Conservation (phyloP, 352 stramenopile species). For the Phytophthora cactorum region DNA sequence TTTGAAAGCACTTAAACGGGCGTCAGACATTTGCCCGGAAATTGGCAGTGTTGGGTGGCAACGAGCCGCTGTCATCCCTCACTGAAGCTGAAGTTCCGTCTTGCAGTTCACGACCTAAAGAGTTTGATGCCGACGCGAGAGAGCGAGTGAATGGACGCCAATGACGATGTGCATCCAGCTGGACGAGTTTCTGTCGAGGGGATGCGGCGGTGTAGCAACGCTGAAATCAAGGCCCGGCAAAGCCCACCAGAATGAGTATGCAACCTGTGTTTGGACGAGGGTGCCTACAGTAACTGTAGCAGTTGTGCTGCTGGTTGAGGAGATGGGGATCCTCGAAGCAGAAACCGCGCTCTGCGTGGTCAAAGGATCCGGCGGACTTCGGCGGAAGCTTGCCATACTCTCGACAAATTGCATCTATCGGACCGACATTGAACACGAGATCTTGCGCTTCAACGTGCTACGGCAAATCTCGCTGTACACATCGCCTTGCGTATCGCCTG, state of each 20-base stretch:
- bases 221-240: conserved; percentile 23
- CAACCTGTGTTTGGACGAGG: conserved; percentile 14
- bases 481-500: conserved; percentile 34
- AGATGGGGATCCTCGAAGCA: conserved; percentile 24
- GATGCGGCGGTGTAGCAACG: conserved; percentile 25
- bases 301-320: conserved; percentile 9
- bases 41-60: conserved; percentile 14
- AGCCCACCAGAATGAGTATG: conserved; percentile 32
- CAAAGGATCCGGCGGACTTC: conserved; percentile 16
- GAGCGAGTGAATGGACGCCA: conserved; percentile 7
- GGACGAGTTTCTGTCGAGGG: conserved; percentile 9
- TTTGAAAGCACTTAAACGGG: conserved; percentile 22
- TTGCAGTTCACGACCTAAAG: conserved; percentile 6
- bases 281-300: not conserved
- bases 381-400: not conserved
- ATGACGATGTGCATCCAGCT: conserved; percentile 9
- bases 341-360: conserved; percentile 20
- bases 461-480: conserved; percentile 24
- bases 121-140: conserved; percentile 10
- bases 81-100: conserved; percentile 1
- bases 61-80: conserved; percentile 22
- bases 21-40: not conserved
- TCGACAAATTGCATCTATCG: not conserved
- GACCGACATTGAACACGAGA: not conserved
- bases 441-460: conserved; percentile 42